Evolutionary conservation across 192 early-diverging fungal genomes (phyloP).

Genomic region (Linnemannia schmuckeri): DNA sequence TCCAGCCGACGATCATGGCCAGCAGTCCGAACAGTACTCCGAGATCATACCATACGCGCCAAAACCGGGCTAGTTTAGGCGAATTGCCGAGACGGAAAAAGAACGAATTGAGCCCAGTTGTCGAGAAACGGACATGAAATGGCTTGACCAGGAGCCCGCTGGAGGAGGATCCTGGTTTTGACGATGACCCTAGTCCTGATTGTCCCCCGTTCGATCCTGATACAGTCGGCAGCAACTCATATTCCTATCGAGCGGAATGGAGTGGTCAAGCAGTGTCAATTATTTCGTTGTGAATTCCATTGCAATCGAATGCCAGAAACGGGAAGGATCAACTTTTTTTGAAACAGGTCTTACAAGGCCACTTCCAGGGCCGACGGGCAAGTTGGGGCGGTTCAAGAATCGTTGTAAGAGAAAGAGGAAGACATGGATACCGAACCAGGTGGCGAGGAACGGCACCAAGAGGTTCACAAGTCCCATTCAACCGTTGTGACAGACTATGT

Average conservation of each 20-base stretch:
- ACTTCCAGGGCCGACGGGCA: constrained; percentile 42
- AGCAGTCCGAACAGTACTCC: constrained; percentile 62
- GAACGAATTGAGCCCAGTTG: constrained; percentile 59
- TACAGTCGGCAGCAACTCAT: constrained; percentile 40
- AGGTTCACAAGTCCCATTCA: constrained; percentile 38
- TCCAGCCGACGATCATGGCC: constrained; percentile 62
- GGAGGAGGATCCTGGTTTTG: constrained; percentile 13
- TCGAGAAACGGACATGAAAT: constrained; percentile 65
- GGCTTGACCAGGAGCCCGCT: constrained; percentile 54
- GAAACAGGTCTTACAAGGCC: constrained; percentile 27
- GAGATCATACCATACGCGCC: constrained; percentile 70
- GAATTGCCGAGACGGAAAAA: constrained; percentile 56
- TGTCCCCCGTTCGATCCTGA: constrained; percentile 4
- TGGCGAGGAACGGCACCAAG: constrained; percentile 43
- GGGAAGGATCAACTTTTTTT: neutral
- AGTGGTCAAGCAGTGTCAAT: neutral
- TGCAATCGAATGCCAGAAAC: neutral
- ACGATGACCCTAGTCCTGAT: neutral
- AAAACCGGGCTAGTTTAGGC: constrained; percentile 59
- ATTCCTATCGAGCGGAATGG: constrained; percentile 21
- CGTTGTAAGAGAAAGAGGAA: constrained; percentile 52
- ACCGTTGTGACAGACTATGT: neutral
- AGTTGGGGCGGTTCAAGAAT: constrained; percentile 52
- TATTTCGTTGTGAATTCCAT: neutral
- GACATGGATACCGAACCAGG: constrained; percentile 48